A percentile compares a stretch with the other conserved stretches of the same genome.
Conservation (phyloP, 495 filamentous ascomycete species). For the Aspergillus nanangensis region DNA sequence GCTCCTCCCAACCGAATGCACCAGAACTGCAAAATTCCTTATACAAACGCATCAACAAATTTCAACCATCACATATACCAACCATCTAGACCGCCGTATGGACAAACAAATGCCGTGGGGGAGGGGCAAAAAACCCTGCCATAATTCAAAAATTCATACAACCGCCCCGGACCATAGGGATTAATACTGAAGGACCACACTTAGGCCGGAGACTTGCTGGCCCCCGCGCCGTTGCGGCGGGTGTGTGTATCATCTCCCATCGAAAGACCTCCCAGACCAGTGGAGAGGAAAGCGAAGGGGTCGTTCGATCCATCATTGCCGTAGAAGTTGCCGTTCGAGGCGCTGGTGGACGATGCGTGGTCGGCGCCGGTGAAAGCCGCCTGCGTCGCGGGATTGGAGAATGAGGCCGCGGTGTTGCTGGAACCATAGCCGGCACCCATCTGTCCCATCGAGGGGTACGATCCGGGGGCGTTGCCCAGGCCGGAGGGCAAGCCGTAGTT, state of each 20-base stretch:
- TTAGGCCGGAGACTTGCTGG: slow-evolving; percentile 49
- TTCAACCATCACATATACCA: slow-evolving; percentile 60
- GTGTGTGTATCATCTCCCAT: slow-evolving; percentile 74
- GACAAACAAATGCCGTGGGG: slow-evolving; percentile 22
- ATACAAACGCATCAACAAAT: slow-evolving; percentile 52
- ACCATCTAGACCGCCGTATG: slow-evolving; percentile 45
- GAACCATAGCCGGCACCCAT: slow-evolving; percentile 68
- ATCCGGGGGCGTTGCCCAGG: slow-evolving; percentile 70
- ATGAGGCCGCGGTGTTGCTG: slow-evolving; percentile 65
- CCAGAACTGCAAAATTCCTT: slow-evolving; percentile 47
- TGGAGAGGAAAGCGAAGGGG: slow-evolving; percentile 86
- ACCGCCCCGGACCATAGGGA: slow-evolving; percentile 12
- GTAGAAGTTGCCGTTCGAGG: slow-evolving; percentile 54
- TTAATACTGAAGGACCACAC: slow-evolving; percentile 6
- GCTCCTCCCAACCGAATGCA: slow-evolving; percentile 49
- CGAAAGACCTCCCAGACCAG: slow-evolving; percentile 72
- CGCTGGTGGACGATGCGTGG: slow-evolving; percentile 55
- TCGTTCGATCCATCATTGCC: slow-evolving; percentile 61
- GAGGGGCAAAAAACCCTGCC: slow-evolving; percentile 1
- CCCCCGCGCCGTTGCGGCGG: slow-evolving; percentile 65
- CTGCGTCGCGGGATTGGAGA: slow-evolving; percentile 89
- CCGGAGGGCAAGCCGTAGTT: slow-evolving; percentile 90
- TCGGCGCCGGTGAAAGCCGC: slow-evolving; percentile 85
- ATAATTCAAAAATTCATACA: slow-evolving; percentile 7
- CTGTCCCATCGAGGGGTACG: slow-evolving; percentile 75